Evolutionary conservation across 2,329 filamentous ascomycete species (phyloP).

Genomic region (Xylaria digitata): DNA sequence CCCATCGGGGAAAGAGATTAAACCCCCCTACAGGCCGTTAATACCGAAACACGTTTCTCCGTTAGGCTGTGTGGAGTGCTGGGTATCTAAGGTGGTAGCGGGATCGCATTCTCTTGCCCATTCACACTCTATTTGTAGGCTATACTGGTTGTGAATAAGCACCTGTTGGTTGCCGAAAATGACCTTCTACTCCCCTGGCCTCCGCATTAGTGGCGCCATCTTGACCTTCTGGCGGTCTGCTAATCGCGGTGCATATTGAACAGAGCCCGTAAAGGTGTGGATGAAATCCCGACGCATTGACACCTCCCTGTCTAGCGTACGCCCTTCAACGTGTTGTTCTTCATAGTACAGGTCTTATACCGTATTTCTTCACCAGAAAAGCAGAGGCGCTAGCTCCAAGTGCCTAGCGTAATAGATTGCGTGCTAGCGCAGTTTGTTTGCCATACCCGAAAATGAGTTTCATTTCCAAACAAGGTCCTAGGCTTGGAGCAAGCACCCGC

Average conservation of each 20-base stretch:
- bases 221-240: slow-evolving; percentile 39
- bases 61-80: slow-evolving; percentile 14
- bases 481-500: slow-evolving; percentile 25
- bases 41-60: slow-evolving; percentile 26
- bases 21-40: slow-evolving; percentile 24
- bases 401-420: slow-evolving; percentile 14
- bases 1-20: slow-evolving; percentile 31
- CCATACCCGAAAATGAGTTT: slow-evolving; percentile 30
- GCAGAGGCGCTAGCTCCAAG: background rate
- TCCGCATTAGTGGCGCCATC: slow-evolving; percentile 36
- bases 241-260: slow-evolving; percentile 31
- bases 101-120: slow-evolving; percentile 39
- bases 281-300: slow-evolving; percentile 39
- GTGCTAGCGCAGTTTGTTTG: slow-evolving; percentile 25
- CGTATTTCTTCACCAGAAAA: background rate
- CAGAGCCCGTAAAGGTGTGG: slow-evolving; percentile 36
- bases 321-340: slow-evolving; percentile 5
- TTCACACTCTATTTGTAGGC: slow-evolving; percentile 8
- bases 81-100: slow-evolving; percentile 21
- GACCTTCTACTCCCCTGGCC: slow-evolving; percentile 9
- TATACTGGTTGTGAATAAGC: slow-evolving; percentile 12
- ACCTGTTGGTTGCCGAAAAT: slow-evolving; percentile 23
- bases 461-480: slow-evolving; percentile 23
- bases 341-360: background rate
- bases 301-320: slow-evolving; percentile 25